These are phyloP conservation scores for Botrytis tulipae DNA, from an alignment of 2,329 filamentous ascomycete species.

Conservation along the genomic window DNA sequence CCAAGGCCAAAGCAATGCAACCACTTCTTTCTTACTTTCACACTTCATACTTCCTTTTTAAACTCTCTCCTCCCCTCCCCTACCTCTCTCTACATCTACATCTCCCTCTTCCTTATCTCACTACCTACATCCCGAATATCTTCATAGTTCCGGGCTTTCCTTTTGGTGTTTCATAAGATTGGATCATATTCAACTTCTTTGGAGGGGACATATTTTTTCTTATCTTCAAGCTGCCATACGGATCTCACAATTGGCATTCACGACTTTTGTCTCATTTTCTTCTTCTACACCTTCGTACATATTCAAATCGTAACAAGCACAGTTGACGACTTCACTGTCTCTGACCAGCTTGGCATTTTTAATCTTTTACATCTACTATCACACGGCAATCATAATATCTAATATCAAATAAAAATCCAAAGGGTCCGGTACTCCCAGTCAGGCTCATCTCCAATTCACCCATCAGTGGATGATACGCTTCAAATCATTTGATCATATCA, in stretches of 20 bases:
- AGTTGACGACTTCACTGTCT: conserved; percentile 38
- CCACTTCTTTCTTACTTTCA: not conserved
- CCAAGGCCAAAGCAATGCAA: conserved; percentile 3
- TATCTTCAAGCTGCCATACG: conserved; percentile 1
- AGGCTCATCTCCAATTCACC: not conserved
- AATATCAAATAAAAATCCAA: conserved; percentile 26
- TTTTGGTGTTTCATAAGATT: not conserved
- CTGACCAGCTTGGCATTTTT: conserved; percentile 30
- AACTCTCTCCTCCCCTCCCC: not conserved
- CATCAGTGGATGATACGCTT: not conserved
- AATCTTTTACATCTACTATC: conserved; percentile 15
- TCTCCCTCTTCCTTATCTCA: conserved; percentile 2
- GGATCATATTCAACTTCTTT: conserved; percentile 2
- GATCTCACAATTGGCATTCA: conserved; percentile 3
- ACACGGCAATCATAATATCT: conserved; percentile 32
- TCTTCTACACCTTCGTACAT: conserved; percentile 7
- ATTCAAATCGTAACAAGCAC: conserved; percentile 27
- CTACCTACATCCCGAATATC: not conserved
- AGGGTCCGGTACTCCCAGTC: conserved; percentile 31
- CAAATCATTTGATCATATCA: not conserved
- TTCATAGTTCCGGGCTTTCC: not conserved
- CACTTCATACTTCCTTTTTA: not conserved
- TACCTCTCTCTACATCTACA: not conserved
- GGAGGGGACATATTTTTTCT: not conserved
- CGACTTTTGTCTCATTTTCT: not conserved